Conservation (phyloP, 331 rosid species). For the Acacia concinna region DNA sequence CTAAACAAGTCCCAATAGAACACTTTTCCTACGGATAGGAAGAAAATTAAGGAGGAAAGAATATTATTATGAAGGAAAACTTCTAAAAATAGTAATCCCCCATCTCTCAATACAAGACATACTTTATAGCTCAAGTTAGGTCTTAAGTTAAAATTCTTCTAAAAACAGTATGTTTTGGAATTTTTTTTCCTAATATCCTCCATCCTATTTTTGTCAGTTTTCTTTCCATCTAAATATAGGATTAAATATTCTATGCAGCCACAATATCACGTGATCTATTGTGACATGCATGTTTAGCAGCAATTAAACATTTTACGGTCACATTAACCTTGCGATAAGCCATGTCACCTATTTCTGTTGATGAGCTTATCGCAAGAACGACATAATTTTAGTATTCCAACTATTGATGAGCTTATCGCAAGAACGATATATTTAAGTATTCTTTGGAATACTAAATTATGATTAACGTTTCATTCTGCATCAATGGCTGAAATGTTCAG, state of each 20-base stretch:
- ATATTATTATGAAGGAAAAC: too few relatives aligned
- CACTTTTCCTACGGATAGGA: neutral
- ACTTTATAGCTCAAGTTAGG: too few relatives aligned
- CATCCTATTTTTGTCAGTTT: too few relatives aligned
- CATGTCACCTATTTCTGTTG: neutral
- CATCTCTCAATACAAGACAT: too few relatives aligned
- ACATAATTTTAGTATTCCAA: neutral
- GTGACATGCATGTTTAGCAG: neutral
- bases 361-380: neutral
- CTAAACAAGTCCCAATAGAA: neutral
- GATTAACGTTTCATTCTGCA: slow-evolving; percentile 1
- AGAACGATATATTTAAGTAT: neutral
- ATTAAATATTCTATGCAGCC: neutral
- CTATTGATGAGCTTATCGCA: neutral
- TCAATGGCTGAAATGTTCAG: slow-evolving; percentile 3
- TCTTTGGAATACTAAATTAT: neutral
- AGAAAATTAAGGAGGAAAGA: too few relatives aligned
- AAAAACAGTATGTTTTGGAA: too few relatives aligned
- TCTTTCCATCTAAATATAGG: too few relatives aligned
- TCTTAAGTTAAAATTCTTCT: too few relatives aligned
- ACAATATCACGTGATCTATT: neutral
- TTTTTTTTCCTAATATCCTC: too few relatives aligned
- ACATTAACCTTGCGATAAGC: neutral
- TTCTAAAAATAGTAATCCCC: too few relatives aligned
- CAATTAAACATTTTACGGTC: neutral